A percentile compares a stretch with the other conserved stretches of the same genome.
Conservation (phyloP, 768 basidiomycete species). For the Scleroderma bovista region DNA sequence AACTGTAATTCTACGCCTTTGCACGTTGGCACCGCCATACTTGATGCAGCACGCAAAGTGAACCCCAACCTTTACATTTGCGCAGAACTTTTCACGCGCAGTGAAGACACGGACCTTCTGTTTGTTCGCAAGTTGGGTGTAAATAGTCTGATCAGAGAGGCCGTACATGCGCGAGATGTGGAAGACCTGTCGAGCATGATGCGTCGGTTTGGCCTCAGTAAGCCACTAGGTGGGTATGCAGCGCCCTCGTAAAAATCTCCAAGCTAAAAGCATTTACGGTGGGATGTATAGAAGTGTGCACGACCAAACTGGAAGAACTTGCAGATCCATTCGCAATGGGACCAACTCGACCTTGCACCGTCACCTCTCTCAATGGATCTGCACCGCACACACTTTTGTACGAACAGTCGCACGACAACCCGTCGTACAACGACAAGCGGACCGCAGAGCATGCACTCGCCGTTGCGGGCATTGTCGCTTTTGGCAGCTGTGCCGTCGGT, state of each 20-base stretch:
- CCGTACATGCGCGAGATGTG: constrained; percentile 85
- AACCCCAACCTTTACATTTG: constrained; percentile 95
- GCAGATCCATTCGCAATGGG: constrained; percentile 82
- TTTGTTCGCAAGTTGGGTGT: constrained; percentile 92
- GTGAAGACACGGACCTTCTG: constrained; percentile 84
- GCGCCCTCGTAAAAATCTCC: background rate
- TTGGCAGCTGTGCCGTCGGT: constrained; percentile 83
- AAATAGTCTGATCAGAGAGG: constrained; percentile 91
- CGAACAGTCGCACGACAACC: constrained; percentile 97
- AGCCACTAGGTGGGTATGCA: constrained; percentile 70
- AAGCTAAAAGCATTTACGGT: background rate
- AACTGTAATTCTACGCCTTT: constrained; percentile 98
- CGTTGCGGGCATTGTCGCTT: constrained; percentile 88
- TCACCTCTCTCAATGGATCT: constrained; percentile 81
- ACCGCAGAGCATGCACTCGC: constrained; percentile 94
- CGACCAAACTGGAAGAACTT: constrained; percentile 71
- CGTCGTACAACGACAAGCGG: constrained; percentile 83
- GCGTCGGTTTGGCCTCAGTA: constrained; percentile 86
- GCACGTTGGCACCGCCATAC: constrained; percentile 90
- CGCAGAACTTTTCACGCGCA: constrained; percentile 96
- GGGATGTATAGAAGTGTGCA: constrained; percentile 95
- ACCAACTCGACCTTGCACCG: constrained; percentile 61
- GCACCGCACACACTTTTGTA: constrained; percentile 90
- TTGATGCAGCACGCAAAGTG: constrained; percentile 83
- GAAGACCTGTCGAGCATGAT: constrained; percentile 88